Percentiles rank a stretch among this genome's conserved stretches.
These are phyloP conservation scores for Wickerhamiella parazyma DNA, from an alignment of 805 yeast species.

Conservation along the genomic window DNA sequence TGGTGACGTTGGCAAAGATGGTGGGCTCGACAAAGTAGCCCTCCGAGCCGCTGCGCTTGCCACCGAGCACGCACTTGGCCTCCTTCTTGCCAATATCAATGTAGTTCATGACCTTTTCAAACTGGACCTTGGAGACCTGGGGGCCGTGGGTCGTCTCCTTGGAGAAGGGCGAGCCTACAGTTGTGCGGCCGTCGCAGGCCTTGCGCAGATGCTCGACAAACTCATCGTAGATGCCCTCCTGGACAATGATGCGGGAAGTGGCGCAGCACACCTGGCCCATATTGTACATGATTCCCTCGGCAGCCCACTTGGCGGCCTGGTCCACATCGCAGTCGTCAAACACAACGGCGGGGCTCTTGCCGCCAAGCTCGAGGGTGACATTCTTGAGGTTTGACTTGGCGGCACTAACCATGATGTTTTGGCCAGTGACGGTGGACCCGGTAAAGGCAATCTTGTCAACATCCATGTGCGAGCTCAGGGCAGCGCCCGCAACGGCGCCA, in stretches of 20 bases:
- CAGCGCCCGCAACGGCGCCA: slow-evolving; percentile 56
- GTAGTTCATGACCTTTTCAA: slow-evolving; percentile 58
- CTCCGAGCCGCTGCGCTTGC: slow-evolving; percentile 37
- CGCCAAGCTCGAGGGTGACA: slow-evolving; percentile 89
- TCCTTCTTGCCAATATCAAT: slow-evolving; percentile 64
- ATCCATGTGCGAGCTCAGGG: slow-evolving; percentile 43
- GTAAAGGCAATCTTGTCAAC: slow-evolving; percentile 86
- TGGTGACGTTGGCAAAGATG: slow-evolving; percentile 55
- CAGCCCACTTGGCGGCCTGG: slow-evolving; percentile 57
- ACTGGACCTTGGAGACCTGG: slow-evolving; percentile 68
- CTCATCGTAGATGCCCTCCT: slow-evolving; percentile 67
- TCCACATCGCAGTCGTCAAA: slow-evolving; percentile 76
- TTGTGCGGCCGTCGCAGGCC: slow-evolving; percentile 3
- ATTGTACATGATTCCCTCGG: slow-evolving; percentile 75
- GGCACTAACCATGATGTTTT: slow-evolving; percentile 61
- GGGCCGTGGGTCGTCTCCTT: slow-evolving; percentile 74
- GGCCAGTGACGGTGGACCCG: slow-evolving; percentile 86
- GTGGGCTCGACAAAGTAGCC: slow-evolving; percentile 70
- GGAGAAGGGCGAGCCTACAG: slow-evolving; percentile 67
- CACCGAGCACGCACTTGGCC: slow-evolving; percentile 70
- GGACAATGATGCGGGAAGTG: slow-evolving; percentile 80
- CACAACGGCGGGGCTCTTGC: slow-evolving; percentile 84
- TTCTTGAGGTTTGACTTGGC: slow-evolving; percentile 55
- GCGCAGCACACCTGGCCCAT: slow-evolving; percentile 96
- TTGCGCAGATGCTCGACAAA: slow-evolving; percentile 39